Percentiles rank a stretch among this genome's conserved stretches.
phyloP scores from a whole-genome alignment of 495 filamentous ascomycete genomes.

The Lichenothelia convexa region DNA sequence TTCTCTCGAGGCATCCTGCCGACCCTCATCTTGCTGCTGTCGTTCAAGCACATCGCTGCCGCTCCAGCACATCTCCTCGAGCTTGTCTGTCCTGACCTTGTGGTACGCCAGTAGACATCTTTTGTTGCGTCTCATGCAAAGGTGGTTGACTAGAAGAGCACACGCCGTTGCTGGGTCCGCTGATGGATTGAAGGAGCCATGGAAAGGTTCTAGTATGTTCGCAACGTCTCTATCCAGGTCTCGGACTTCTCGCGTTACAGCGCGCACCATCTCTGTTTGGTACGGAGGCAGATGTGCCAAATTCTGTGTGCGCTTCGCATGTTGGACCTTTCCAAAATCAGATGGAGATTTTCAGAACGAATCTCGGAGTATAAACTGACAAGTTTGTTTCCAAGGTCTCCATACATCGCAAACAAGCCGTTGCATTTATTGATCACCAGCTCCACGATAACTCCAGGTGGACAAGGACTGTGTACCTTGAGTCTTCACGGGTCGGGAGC shows the following conservation, averaged over 20 bases:
- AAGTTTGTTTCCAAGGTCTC: constrained; percentile 70
- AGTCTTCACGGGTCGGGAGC: too few species aligned
- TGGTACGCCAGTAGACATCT: constrained; percentile 92
- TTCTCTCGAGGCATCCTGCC: constrained; percentile 20
- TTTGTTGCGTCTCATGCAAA: constrained; percentile 92
- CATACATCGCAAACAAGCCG: constrained; percentile 55
- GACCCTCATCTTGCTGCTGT: constrained; percentile 26
- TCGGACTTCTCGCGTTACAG: constrained; percentile 76
- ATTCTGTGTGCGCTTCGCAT: constrained; percentile 89
- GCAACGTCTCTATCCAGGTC: constrained; percentile 85
- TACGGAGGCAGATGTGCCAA: constrained; percentile 80
- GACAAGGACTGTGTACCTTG: too few species aligned
- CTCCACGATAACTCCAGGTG: constrained; percentile 1
- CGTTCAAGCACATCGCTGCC: constrained; percentile 59
- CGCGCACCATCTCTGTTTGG: constrained; percentile 78
- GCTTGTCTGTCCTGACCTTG: constrained; percentile 68
- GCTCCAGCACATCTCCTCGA: constrained; percentile 88
- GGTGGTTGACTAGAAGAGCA: constrained; percentile 76
- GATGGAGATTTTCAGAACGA: background rate
- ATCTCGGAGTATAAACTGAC: constrained; percentile 11
- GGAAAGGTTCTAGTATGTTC: constrained; percentile 61
- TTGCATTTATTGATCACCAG: constrained; percentile 10
- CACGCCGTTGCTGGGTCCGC: constrained; percentile 71
- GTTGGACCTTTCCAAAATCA: constrained; percentile 49
- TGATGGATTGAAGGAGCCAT: constrained; percentile 68